Percentiles rank a stretch among this genome's conserved stretches.
Evolutionary conservation across 1,139 yeast genomes (phyloP).

Genomic region (Saccharomyces hybrid): DNA sequence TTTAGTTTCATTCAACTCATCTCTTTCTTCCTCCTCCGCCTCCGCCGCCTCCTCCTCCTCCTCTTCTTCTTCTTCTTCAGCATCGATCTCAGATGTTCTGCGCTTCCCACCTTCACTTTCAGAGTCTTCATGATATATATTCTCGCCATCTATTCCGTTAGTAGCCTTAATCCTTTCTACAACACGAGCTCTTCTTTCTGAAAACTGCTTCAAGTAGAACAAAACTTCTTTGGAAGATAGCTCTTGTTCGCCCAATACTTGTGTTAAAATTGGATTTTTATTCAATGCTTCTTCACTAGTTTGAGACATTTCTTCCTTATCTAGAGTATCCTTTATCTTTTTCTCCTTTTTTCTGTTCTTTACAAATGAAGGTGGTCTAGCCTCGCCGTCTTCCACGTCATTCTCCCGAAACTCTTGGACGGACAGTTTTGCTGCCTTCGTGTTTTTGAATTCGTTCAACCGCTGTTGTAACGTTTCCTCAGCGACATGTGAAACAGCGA

Average conservation of each 20-base stretch:
- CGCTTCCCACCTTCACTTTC: slow-evolving; percentile 6
- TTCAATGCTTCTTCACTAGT: slow-evolving; percentile 34
- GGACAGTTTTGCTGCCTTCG: slow-evolving; percentile 66
- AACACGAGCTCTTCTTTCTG: slow-evolving; percentile 36
- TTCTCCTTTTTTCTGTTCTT: slow-evolving; percentile 41
- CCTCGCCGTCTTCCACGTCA: slow-evolving; percentile 26
- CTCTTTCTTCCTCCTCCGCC: slow-evolving; percentile 15
- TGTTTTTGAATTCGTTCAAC: slow-evolving; percentile 75
- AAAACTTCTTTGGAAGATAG: slow-evolving; percentile 41
- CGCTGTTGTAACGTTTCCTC: slow-evolving; percentile 88
- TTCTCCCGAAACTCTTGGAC: slow-evolving; percentile 61
- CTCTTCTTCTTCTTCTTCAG: slow-evolving; percentile 13
- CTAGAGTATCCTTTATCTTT: slow-evolving; percentile 32
- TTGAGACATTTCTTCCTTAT: slow-evolving; percentile 25
- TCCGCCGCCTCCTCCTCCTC: slow-evolving; percentile 13
- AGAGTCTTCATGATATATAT: slow-evolving; percentile 14
- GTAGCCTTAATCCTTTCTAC: slow-evolving; percentile 30
- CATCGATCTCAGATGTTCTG: slow-evolving; percentile 8
- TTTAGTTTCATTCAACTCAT: slow-evolving; percentile 10
- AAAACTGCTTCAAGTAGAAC: slow-evolving; percentile 38
- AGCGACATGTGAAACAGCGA: slow-evolving; percentile 91
- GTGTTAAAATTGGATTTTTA: slow-evolving; percentile 36
- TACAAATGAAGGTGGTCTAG: slow-evolving; percentile 78
- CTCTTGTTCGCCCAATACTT: slow-evolving; percentile 38
- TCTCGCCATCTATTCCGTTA: slow-evolving; percentile 30